phyloP scores from a whole-genome alignment of 495 filamentous ascomycete species.

The Achaetomiella virescens region DNA sequence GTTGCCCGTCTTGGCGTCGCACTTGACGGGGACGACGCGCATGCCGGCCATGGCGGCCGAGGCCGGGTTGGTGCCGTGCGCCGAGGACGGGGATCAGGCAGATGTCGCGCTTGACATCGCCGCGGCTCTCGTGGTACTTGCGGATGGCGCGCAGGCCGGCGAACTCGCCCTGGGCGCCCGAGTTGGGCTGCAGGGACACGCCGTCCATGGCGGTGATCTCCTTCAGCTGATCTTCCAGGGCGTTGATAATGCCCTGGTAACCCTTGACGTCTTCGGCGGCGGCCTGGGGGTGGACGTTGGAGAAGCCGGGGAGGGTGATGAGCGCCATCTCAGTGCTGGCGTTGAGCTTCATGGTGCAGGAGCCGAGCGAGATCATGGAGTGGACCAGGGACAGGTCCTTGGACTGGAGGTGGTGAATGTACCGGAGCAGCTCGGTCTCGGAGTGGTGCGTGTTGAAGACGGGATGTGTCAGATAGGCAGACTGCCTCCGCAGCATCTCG shows the following conservation, averaged over 20 bases:
- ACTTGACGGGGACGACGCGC: slow-evolving; percentile 92
- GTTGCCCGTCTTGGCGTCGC: slow-evolving; percentile 81
- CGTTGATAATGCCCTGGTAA: slow-evolving; percentile 62
- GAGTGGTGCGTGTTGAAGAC: slow-evolving; percentile 98
- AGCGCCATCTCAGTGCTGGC: slow-evolving; percentile 85
- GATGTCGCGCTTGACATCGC: slow-evolving; percentile 69
- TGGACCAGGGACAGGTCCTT: slow-evolving; percentile 93
- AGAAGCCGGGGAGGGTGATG: slow-evolving; percentile 78
- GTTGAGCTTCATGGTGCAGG: slow-evolving; percentile 99
- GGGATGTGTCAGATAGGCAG: slow-evolving; percentile 77
- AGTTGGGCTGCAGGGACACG: slow-evolving; percentile 92
- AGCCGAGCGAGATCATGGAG: slow-evolving; percentile 99
- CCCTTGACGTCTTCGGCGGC: slow-evolving; percentile 58
- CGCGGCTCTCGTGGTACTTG: slow-evolving; percentile 67
- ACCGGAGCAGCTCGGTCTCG: slow-evolving; percentile 90
- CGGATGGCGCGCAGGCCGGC: slow-evolving; percentile 89
- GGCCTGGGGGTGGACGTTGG: slow-evolving; percentile 79
- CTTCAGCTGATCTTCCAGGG: slow-evolving; percentile 69
- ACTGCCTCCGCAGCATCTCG: slow-evolving; percentile 60
- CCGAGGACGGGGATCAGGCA: slow-evolving; percentile 95
- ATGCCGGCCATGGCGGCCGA: slow-evolving; percentile 97
- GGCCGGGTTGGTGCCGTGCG: slow-evolving; percentile 95
- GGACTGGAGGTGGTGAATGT: slow-evolving; percentile 90
- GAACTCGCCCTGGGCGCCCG: slow-evolving; percentile 95
- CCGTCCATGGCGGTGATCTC: slow-evolving; percentile 87